Conservation (phyloP, 1,284 basidiomycete genomes). For the Rhodotorula mucilaginosa region DNA sequence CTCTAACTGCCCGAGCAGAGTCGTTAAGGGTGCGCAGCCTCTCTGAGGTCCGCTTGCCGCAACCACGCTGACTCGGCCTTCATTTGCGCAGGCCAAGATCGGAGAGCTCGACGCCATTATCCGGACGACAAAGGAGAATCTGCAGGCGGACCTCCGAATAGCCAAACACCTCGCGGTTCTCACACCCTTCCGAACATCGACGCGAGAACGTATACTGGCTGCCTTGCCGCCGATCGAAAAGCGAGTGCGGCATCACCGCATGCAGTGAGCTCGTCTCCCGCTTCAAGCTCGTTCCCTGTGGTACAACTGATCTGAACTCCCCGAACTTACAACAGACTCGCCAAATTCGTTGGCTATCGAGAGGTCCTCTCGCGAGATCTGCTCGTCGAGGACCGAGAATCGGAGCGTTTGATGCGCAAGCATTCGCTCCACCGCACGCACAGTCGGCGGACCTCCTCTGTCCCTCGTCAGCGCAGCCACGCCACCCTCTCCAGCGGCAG, state of each 20-base stretch:
- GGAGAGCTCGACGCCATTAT: slow-evolving; percentile 63
- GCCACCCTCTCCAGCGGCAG: neutral
- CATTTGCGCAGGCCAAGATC: slow-evolving; percentile 57
- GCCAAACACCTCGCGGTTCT: slow-evolving; percentile 79
- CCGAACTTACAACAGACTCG: slow-evolving; percentile 49
- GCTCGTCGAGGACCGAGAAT: slow-evolving; percentile 64
- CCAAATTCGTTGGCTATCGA: slow-evolving; percentile 69
- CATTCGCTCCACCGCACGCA: slow-evolving; percentile 25
- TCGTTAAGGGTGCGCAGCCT: slow-evolving; percentile 24
- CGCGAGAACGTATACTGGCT: slow-evolving; percentile 68
- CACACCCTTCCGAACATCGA: slow-evolving; percentile 79
- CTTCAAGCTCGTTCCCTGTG: neutral
- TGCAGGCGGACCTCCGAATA: slow-evolving; percentile 69
- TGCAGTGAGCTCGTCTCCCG: slow-evolving; percentile 53
- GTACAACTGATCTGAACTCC: neutral
- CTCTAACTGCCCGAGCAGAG: slow-evolving; percentile 18
- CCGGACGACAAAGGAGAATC: slow-evolving; percentile 58
- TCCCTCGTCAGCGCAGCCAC: slow-evolving; percentile 1
- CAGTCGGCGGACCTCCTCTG: slow-evolving; percentile 9
- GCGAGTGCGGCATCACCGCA: slow-evolving; percentile 64
- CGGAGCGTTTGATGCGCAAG: slow-evolving; percentile 26
- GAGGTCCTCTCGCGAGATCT: slow-evolving; percentile 72
- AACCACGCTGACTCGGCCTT: neutral
- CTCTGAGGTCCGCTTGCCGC: neutral
- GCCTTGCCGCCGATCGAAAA: slow-evolving; percentile 66